Evolutionary conservation across 768 basidiomycete species (phyloP), one percentile per base, ranked within the genome.

Genomic region (Lactarius psammicola): DNA sequence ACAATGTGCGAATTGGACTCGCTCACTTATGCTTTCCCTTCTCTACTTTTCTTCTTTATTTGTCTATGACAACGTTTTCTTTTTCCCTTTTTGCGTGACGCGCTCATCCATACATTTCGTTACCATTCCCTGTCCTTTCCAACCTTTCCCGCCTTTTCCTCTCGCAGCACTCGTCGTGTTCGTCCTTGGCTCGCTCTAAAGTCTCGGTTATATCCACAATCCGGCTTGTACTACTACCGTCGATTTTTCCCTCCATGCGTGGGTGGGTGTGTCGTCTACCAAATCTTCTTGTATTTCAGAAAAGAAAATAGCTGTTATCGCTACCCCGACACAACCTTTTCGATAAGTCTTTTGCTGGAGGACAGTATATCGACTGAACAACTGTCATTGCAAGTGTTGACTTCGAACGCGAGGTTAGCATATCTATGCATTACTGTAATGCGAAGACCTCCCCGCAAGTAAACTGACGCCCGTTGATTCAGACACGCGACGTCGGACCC

Each of bases 161-260:
- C 9, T 31, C n/a, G 72, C 72, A 76, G 76, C 76, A 76, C 76
- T 74, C 68, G 77, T 80, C 78, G 76, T 75, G 74, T 75, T 75
- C 72, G 74, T 76, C 71, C 74, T 70, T 72, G 76, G 76, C 74
- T 77, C 76, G 75, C 61, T 69, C 75, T 72, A 63, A 66, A 72
- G 75, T 76, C 76, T 78, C 74, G 75, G 76, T 78, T 71, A 73
- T 72, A 74, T 66, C 74, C 73, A 74, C 75, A 74, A 78, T 77
- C 75, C 78, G 75, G 74, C 76, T 73, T 81, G 80, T 81, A 81
- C 79, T 79, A 78, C 73, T 80, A 79, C 75, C 40, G 44, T 53
- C 58, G 51, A 36, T 56, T 59, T 51, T 51, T 42, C 10, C 53
- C 60, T 60, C 53, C 18, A 51, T 63, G 67, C 56, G 67, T 70